Base-by-base conservation (phyloP, 225 moss, liverwort and hornwort genomes). In the Pseudoscleropodium purum region DNA sequence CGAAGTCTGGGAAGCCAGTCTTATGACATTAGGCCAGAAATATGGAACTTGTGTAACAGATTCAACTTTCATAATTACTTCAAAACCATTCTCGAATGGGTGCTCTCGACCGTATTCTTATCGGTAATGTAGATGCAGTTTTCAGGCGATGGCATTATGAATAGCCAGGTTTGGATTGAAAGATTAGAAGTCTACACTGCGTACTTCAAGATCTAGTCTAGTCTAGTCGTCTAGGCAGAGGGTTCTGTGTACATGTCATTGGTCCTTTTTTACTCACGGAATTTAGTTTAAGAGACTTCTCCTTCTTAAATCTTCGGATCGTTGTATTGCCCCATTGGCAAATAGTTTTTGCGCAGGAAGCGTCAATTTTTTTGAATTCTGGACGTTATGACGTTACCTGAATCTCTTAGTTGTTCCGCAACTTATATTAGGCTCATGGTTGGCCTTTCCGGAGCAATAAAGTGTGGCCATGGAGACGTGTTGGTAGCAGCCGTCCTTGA, bases 1-100 rank as follows among this genome's bases (percentile, higher is more conserved):
- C 88, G 60, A 90, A 90, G 90, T 64, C 91, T 90, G 91, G 91
- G 82, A 82, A 90, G 82, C 91, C 90, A 91, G 88, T 57, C 85
- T 86, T 85, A 74, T 88, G 91, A 88, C 86, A 82, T 73, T 69
- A 85, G 67, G 68, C 37, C 79, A 88, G 88, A 85, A 88, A 59
- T 70, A 87, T 81, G 56, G 47, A 83, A 87, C 84, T 43, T 87
- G 29, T 85, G 68, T 82, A 83, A 31, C 81, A 59, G 80, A 75
- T 91, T 72, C 70, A 84, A 54, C 54, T 88, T 77, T 88, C 88
- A 75, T 68, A 62, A 76, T 76, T 87, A 30, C 82, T 68, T 77
- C 62, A 62, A 82, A 70, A 72, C 30, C 57, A 62, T 34, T 69
- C 86, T 47, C 41, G 89, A 84, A 80, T 74, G 81, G 74, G 65